phyloP scores from a whole-genome alignment of 177 flowering plant species.

The Vitis hybrid region DNA sequence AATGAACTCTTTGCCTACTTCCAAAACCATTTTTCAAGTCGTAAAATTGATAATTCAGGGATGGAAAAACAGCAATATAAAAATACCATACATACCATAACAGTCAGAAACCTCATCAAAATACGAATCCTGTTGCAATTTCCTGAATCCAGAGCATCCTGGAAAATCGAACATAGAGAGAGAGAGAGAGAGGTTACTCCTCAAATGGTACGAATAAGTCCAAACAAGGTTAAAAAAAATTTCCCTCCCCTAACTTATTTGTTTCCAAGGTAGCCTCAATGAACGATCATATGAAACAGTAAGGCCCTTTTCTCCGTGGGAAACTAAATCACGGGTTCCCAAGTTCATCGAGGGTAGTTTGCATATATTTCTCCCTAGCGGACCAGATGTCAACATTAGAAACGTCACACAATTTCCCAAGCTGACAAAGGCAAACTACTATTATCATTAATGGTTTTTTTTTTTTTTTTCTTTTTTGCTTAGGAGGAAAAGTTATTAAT shows the following conservation, averaged over 20 bases:
- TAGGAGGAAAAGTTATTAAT: too few species aligned
- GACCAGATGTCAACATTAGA: neutral
- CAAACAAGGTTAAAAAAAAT: neutral
- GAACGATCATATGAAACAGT: neutral
- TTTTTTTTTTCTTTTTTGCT: too few species aligned
- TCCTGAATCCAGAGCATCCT: conserved; percentile 76
- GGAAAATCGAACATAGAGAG: conserved; percentile 19
- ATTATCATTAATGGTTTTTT: too few species aligned
- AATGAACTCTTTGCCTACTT: too few species aligned
- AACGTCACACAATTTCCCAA: neutral
- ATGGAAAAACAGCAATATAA: neutral
- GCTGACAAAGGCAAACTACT: neutral
- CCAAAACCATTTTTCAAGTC: neutral
- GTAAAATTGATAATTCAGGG: neutral
- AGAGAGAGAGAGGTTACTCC: neutral
- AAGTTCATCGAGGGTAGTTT: neutral
- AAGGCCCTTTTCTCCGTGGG: neutral
- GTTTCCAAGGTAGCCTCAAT: neutral
- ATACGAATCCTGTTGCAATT: conserved; percentile 76
- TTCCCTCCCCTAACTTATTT: neutral
- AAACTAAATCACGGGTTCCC: neutral
- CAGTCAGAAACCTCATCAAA: conserved; percentile 83
- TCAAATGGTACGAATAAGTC: neutral
- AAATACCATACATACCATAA: conserved; percentile 52
- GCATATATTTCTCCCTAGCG: neutral